These are phyloP conservation scores for Fagus sylvatica DNA, from an alignment of 306 rosid genomes.

Conservation along the genomic window DNA sequence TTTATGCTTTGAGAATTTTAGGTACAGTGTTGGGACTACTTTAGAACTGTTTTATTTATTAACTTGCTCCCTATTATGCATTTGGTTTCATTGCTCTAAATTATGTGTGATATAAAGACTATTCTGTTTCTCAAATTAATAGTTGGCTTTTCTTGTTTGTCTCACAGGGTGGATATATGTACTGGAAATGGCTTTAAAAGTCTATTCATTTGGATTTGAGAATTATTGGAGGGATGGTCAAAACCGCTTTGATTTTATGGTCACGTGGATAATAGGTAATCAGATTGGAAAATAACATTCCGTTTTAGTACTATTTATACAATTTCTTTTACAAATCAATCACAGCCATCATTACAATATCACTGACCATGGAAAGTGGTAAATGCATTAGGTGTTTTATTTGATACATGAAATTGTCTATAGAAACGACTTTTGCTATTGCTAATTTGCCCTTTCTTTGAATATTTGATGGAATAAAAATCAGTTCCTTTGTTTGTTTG, in stretches of 20 bases:
- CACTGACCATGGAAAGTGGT: no score
- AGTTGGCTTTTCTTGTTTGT: slow-evolving; percentile 24
- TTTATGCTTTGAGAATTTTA: not conserved
- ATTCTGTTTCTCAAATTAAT: slow-evolving; percentile 13
- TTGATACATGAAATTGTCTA: not conserved
- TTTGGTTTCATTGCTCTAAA: slow-evolving; percentile 15
- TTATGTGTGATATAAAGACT: not conserved
- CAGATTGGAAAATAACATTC: slow-evolving; percentile 12
- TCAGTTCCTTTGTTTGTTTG: not conserved
- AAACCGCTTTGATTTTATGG: slow-evolving; percentile 83
- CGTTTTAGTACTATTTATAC: not conserved
- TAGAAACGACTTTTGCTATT: not conserved
- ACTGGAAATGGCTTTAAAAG: slow-evolving; percentile 80
- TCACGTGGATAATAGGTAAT: slow-evolving; percentile 85
- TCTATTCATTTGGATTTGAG: slow-evolving; percentile 79
- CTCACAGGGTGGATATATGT: slow-evolving; percentile 90
- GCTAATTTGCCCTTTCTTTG: not conserved
- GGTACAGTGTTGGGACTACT: slow-evolving; percentile 5
- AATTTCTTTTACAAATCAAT: not conserved
- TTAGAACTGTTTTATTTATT: slow-evolving; percentile 1
- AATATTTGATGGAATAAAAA: not conserved
- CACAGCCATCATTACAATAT: not conserved
- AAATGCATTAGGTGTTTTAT: no score
- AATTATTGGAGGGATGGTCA: slow-evolving; percentile 98
- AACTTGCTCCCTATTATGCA: slow-evolving; percentile 7